Conservation (phyloP, 2,329 filamentous ascomycete genomes). For the Penicillium rolfsii region DNA sequence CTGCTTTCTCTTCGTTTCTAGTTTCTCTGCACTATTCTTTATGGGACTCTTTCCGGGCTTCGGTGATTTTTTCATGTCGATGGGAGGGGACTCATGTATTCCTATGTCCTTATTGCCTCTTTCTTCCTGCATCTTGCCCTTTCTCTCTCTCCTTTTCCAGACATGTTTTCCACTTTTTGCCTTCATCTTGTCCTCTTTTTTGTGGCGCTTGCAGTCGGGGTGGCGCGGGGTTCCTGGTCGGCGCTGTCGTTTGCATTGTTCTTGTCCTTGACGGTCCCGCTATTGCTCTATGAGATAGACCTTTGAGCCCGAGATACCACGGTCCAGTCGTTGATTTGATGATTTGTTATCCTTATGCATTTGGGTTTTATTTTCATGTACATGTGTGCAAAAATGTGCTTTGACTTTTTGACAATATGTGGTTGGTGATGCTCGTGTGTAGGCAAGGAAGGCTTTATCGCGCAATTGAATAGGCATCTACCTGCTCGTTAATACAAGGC, state of each 20-base stretch:
- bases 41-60: slow-evolving; percentile 28
- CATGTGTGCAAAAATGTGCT: slow-evolving; percentile 25
- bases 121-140: slow-evolving; percentile 21
- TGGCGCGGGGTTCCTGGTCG: slow-evolving; percentile 41
- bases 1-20: slow-evolving; percentile 24
- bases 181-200: slow-evolving; percentile 16
- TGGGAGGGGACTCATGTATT: slow-evolving; percentile 31
- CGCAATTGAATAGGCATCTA: neutral
- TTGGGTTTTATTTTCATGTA: slow-evolving; percentile 22
- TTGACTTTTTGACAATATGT: slow-evolving; percentile 2
- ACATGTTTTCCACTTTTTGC: slow-evolving; percentile 16
- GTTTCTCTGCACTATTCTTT: slow-evolving; percentile 23
- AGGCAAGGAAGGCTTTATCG: neutral
- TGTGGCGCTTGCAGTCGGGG: slow-evolving; percentile 37
- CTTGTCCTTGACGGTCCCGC: slow-evolving; percentile 32
- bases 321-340: slow-evolving; percentile 40
- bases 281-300: slow-evolving; percentile 45
- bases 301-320: slow-evolving; percentile 48
- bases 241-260: slow-evolving; percentile 41
- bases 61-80: slow-evolving; percentile 29
- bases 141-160: slow-evolving; percentile 11
- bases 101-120: slow-evolving; percentile 29
- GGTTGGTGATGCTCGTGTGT: neutral
- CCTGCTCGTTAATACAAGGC: neutral
- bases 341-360: slow-evolving; percentile 3